These are phyloP conservation scores for Pseudohyphozyma bogoriensis DNA, from an alignment of 768 basidiomycete genomes.

Conservation along the genomic window DNA sequence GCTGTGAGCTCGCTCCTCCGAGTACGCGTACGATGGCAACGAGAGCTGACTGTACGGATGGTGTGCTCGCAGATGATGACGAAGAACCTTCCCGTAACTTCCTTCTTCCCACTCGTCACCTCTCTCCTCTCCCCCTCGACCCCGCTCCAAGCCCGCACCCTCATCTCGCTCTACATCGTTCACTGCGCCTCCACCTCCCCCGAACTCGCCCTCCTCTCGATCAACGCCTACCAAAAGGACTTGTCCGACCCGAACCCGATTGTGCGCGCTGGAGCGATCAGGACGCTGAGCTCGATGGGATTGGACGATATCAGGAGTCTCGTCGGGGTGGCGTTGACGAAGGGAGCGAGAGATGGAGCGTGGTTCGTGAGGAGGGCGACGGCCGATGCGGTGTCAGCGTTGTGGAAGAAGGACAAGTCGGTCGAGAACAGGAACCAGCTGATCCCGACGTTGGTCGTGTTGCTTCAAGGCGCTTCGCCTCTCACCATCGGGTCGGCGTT, in stretches of 20 bases:
- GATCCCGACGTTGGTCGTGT: conserved; percentile 38
- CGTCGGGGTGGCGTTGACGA: conserved; percentile 79
- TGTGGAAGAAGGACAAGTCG: conserved; percentile 49
- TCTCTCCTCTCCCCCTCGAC: conserved; percentile 76
- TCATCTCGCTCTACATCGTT: conserved; percentile 94
- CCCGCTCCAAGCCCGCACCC: conserved; percentile 86
- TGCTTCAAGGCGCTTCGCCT: conserved; percentile 61
- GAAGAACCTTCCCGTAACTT: conserved; percentile 79
- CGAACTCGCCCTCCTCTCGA: conserved; percentile 85
- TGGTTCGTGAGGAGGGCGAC: conserved; percentile 92
- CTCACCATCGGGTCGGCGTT: conserved; percentile 78
- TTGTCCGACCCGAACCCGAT: conserved; percentile 81
- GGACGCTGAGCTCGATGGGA: conserved; percentile 83
- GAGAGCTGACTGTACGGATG: not conserved
- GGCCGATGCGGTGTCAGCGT: conserved; percentile 60
- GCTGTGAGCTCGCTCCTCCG: conserved; percentile 53
- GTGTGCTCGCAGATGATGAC: conserved; percentile 64
- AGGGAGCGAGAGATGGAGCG: conserved; percentile 80
- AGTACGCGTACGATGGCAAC: conserved; percentile 4
- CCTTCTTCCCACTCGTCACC: conserved; percentile 92
- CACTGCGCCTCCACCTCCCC: conserved; percentile 88
- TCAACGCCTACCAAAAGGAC: conserved; percentile 98
- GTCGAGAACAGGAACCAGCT: conserved; percentile 57
- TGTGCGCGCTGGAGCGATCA: conserved; percentile 90
- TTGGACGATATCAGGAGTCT: conserved; percentile 79